Base-by-base conservation (phyloP, 768 basidiomycete species). In the Russula olivacea region DNA sequence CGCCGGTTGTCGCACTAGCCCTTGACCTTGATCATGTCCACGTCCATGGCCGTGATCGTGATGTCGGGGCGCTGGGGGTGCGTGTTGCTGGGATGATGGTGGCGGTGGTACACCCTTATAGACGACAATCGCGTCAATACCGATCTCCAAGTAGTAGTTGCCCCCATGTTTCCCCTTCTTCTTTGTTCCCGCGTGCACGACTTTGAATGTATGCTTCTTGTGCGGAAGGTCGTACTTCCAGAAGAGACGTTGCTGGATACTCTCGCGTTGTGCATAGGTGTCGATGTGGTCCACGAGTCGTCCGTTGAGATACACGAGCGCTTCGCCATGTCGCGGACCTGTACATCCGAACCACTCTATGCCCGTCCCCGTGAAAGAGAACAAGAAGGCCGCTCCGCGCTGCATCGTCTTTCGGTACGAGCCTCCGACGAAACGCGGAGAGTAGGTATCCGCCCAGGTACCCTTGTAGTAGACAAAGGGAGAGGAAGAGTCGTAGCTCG, bases 311-410 rank as follows among this genome's bases (percentile, higher is more conserved):
- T 77, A 81, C 14, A 91, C 79, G 25, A 78, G 66, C 4, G 84
- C 78, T 10, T 79, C 71, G 15, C 89, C 85, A 68, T 89, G 83
- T 17, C 67, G 71, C 45, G 70, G 75, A 66, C 81, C 83, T 45
- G 75, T 77, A 68, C 78, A 80, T 34, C 89, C 89, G 66, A 90
- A 91, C 85, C 84, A 88, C 73, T 91, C 89, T 66, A 91, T 78
- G 0, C 87, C 87, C 14, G 85, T 87, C 15, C 89, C 89, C n/a
- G 76, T 75, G 72, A 90, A 90, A 3, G 79, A 77, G 72, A 90
- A 81, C 2, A 76, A 75, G 51, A 81, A 74, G 4, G 80, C 73
- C 12, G 88, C 83, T 52, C 77, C 77, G 19, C 72, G 72, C 51
- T 80, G 72, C 15, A 75, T 73, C 0, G 86, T 86, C 69, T 77